Evolutionary conservation across 2,329 filamentous ascomycete species (phyloP), one percentile per base, ranked within the genome.

Genomic region (Fusarium sublunatum): DNA sequence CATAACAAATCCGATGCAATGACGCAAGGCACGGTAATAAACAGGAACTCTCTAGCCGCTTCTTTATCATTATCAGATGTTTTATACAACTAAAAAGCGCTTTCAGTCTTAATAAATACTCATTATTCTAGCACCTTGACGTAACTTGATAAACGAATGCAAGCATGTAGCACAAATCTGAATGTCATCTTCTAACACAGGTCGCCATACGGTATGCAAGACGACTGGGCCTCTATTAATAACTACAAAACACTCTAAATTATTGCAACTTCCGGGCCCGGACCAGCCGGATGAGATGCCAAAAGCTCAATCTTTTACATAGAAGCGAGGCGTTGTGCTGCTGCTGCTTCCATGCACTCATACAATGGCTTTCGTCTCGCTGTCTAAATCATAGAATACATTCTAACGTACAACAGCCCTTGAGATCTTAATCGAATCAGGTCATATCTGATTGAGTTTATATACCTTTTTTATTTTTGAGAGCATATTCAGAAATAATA

Each of bases 11-110:
- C 50, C 46, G 41, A 34, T 34, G 26, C 31, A 13, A 60, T 54
- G 53, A 62, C 58, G 48, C 49, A 61, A 45, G 29, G 19, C 12
- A 55, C 44, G 48, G 42, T 41, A 50, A 53, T 34, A 51, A 55
- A 62, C 47, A 43, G 49, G 45, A 50, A 40, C 42, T 49, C 36
- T 62, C 19, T 41, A 15, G 51, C 51, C 42, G 42, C 46, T 40
- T n/a, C 15, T 34, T 22, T 29, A 32, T 43, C 32, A 57, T 15
- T 15, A 5, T 25, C 13, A 43, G 6, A 26, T 6, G 7, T 9
- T 19, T 10, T 31, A 19, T 19, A 19, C 3, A 19, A 19, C 19
- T 19, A 4, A 31, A 31, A 10, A 6, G 29, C 9, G 3, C 29
- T 5, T 11, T 31, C 9, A 31, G 19, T 19, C 19, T 19, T 19